Evolutionary conservation across 192 early-diverging fungal genomes (phyloP), one percentile per base, ranked within the genome.

Genomic region (Spinellus fusiger): DNA sequence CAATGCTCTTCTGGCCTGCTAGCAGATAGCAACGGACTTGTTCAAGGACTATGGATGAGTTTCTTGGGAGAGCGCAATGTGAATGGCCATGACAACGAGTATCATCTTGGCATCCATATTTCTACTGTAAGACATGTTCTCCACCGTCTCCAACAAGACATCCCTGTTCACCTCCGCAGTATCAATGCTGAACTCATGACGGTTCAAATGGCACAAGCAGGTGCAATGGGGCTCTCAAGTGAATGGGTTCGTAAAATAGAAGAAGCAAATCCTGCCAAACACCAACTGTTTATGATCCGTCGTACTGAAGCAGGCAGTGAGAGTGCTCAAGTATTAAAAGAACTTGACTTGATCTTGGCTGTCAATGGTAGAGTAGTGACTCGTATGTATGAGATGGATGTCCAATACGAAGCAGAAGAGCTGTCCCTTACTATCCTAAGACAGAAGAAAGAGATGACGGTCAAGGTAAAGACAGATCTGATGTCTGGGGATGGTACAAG

Each of bases 1-100:
- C 86, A 90, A 65, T 92, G 90, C 55, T 83, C 80, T 10, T 85
- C 86, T 0, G 90, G 90, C 46, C 76, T 89, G 4, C 70, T 92
- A 32, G 83, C 83, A 0, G 87, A 90, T 66, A 49, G 76, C 20
- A 57, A 83, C 20, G 90, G 87, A 1, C 66, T 70, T 22, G 86
- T 90, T 5, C 82, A 86, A 57, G 88, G 85, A 23, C 57, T 92
- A 4, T 92, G 90, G 90, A 64, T 89, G 16, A 81, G 72, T 13
- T 92, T 84, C 56, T 62, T 90, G 8, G 90, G 90, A 18, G 90
- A 92, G 55, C 80, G 85, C 44, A 87, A 82, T 26, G 66, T 59
- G 34, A 69, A 65, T n/a, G 84, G 85, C 8, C 75, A 78, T 9
- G 85, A 87, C 37, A 80, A 81, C 13, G 84, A 82, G 47, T 83